Evolutionary conservation across 345 rosid species (phyloP), one percentile per base, ranked within the genome.

Genomic region (Crucihimalaya himalaica): DNA sequence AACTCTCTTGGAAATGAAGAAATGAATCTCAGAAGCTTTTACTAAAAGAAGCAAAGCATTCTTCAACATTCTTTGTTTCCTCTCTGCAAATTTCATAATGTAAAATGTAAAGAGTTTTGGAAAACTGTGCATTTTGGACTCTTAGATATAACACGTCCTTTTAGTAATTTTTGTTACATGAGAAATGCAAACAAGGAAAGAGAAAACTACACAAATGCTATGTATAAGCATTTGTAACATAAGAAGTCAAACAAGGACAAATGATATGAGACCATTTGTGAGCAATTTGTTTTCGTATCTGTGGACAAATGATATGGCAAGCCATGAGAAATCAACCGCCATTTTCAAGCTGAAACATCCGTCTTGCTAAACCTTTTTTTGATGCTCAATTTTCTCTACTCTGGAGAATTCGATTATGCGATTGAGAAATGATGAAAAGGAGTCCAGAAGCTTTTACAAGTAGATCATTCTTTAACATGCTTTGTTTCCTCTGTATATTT

Each of bases 241-340:
- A 0, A 39, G 43, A 3, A 39, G 0, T n/a, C 5, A 12, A 13
- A 39, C 43, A 39, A 39, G 4, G 14, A 37, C 42, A 34, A 34
- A 34, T 34, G 37, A 7, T 29, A 6, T 29, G 32, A 5, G n/a
- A 2, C 93, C 99, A 25, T 70, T 95, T 70, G 91, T 92, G 79
- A 88, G 89, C 86, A 95, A 95, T 78, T 87, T 92, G 5, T 95
- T 95, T 85, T 86, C 99, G 3, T 95, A 87, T 79, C 69, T 87
- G 28, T 95, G 98, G 99, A 92, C 97, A 2, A 72, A 97, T 10
- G 90, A 87, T 78, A 92, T 85, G 91, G 98, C 97, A 47, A 68
- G 92, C 70, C 85, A 83, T 52, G 85, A 73, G 69, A 90, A 86
- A 78, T 87, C 84, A 37, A 73, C 56, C 13, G 4, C 82, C 46